A percentile compares a stretch with the other conserved stretches of the same genome.
These are phyloP conservation scores for Puccinia polysora DNA, from an alignment of 1,284 basidiomycete genomes.

Conservation along the genomic window DNA sequence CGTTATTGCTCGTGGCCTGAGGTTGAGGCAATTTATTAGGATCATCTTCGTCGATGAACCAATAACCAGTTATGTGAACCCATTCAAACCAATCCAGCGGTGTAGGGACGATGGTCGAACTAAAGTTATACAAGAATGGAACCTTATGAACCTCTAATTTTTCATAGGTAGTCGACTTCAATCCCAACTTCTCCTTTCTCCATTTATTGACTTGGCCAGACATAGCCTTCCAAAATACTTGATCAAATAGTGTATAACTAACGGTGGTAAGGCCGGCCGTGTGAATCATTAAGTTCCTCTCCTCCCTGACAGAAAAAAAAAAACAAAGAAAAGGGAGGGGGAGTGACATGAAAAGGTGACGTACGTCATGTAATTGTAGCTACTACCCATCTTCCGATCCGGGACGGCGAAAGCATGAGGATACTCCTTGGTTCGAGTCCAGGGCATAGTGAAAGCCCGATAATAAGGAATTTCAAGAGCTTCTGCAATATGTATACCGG, in stretches of 20 bases:
- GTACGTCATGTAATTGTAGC: conserved; percentile 92
- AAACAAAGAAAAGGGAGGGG: not conserved
- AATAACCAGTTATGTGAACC: conserved; percentile 76
- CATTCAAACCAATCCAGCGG: conserved; percentile 97
- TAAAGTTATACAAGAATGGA: conserved; percentile 97
- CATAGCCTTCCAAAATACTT: conserved; percentile 93
- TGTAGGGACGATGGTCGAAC: conserved; percentile 68
- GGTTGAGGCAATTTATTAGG: conserved; percentile 15
- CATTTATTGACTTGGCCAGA: conserved; percentile 91
- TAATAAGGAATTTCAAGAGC: conserved; percentile 88
- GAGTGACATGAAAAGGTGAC: not conserved
- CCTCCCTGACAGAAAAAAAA: not conserved
- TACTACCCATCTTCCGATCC: conserved; percentile 86
- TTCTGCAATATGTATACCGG: conserved; percentile 97
- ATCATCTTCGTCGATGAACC: conserved; percentile 46
- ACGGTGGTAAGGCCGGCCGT: conserved; percentile 49
- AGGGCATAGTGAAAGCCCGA: conserved; percentile 79
- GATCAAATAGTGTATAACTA: conserved; percentile 90
- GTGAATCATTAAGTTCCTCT: conserved; percentile 54
- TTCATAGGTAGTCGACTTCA: conserved; percentile 77
- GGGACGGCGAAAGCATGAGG: conserved; percentile 98
- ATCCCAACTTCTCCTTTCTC: conserved; percentile 71
- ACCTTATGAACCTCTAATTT: conserved; percentile 93
- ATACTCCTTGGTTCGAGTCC: conserved; percentile 73
- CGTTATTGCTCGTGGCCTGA: not conserved